Evolutionary conservation across 2,329 filamentous ascomycete species (phyloP).

Genomic region (Epicoccum sorghinum): DNA sequence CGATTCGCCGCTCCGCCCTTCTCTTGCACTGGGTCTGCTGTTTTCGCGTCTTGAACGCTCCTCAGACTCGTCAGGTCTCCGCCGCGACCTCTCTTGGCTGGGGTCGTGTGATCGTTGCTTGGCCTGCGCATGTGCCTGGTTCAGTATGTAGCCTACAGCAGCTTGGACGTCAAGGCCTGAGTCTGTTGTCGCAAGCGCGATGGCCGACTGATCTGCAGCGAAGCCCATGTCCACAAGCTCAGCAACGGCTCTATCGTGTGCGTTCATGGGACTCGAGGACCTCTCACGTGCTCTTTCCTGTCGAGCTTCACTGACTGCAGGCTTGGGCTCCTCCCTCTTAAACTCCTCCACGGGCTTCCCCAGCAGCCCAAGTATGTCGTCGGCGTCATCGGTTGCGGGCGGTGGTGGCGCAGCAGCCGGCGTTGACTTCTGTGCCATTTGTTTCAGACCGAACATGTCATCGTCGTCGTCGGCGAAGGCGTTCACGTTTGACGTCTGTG

Average conservation of each 20-base stretch:
- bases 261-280: conserved; percentile 47
- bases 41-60: conserved; percentile 33
- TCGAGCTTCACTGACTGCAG: conserved; percentile 9
- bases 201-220: conserved; percentile 78
- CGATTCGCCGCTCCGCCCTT: conserved; percentile 41
- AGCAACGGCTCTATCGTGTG: conserved; percentile 79
- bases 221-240: conserved; percentile 97
- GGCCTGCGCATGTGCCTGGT: conserved; percentile 85
- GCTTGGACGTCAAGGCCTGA: conserved; percentile 81
- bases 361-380: conserved; percentile 68
- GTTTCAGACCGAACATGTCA: conserved; percentile 82
- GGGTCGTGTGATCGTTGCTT: conserved; percentile 67
- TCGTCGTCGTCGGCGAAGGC: conserved; percentile 68
- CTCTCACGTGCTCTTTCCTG: conserved; percentile 20
- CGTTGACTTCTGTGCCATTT: conserved; percentile 58
- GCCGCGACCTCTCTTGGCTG: conserved; percentile 33
- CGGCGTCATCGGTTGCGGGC: conserved; percentile 47
- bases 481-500: conserved; percentile 25
- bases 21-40: conserved; percentile 38
- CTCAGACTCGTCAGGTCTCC: conserved; percentile 31
- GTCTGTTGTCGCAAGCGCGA: conserved; percentile 80
- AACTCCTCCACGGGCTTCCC: conserved; percentile 64
- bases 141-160: conserved; percentile 86
- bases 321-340: conserved; percentile 30
- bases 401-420: conserved; percentile 31